Evolutionary conservation across 352 stramenopile genomes (phyloP).

Genomic region (Globisporangium viniferum): DNA sequence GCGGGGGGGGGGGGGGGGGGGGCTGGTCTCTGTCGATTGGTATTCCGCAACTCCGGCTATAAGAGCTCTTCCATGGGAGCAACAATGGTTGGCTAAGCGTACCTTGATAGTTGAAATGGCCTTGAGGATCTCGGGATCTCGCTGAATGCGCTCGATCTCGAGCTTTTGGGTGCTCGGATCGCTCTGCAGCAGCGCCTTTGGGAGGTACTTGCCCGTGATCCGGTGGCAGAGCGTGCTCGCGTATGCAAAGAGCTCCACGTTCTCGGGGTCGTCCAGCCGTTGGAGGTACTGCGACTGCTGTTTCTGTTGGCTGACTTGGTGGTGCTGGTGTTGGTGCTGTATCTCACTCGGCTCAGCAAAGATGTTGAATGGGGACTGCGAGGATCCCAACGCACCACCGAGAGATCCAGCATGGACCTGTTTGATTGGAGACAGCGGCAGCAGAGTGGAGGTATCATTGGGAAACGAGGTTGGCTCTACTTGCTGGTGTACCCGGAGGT

Average conservation of each 20-base stretch:
- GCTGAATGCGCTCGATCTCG: constrained; percentile 56
- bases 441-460: no score
- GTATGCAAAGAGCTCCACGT: constrained; percentile 67
- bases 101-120: constrained; percentile 47
- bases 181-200: constrained; percentile 35
- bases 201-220: constrained; percentile 60
- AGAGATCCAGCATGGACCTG: background rate
- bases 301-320: no score
- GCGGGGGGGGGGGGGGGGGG: no score
- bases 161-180: constrained; percentile 45
- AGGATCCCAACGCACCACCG: background rate
- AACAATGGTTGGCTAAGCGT: background rate
- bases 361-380: background rate
- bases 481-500: background rate
- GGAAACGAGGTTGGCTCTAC: no score
- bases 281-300: constrained; percentile 29
- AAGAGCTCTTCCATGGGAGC: no score
- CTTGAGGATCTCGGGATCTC: constrained; percentile 52
- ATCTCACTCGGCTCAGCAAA: constrained; percentile 6
- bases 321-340: background rate
- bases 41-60: no score
- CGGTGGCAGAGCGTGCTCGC: constrained; percentile 61
- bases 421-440: constrained; percentile 13
- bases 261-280: constrained; percentile 43
- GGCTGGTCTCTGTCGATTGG: background rate